Evolutionary conservation across 495 filamentous ascomycete genomes (phyloP).

Genomic region (Penicillium arizonense): DNA sequence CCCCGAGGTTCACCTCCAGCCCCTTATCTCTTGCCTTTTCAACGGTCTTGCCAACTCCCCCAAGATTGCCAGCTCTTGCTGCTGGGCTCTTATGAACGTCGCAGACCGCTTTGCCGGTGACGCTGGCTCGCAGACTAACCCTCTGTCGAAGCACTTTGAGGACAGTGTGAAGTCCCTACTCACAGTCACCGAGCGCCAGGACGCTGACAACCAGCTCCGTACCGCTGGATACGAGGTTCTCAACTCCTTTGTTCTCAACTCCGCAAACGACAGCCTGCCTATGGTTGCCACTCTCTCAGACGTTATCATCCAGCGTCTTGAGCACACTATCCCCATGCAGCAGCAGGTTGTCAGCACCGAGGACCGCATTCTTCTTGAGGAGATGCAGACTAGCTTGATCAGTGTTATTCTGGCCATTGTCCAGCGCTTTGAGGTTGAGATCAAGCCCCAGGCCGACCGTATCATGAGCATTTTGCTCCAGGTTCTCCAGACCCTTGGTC

Average conservation of each 20-base stretch:
- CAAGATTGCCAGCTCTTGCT: constrained; percentile 97
- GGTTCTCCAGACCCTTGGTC: constrained; percentile 70
- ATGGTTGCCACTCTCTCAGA: constrained; percentile 78
- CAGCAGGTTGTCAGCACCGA: constrained; percentile 94
- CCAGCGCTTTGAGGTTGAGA: constrained; percentile 86
- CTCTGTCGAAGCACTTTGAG: constrained; percentile 88
- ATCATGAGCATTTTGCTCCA: constrained; percentile 89
- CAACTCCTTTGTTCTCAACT: constrained; percentile 85
- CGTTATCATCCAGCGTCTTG: constrained; percentile 82
- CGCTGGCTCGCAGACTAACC: constrained; percentile 70
- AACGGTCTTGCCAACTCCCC: constrained; percentile 84
- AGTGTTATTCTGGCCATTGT: constrained; percentile 90
- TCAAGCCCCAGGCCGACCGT: constrained; percentile 83
- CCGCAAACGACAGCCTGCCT: constrained; percentile 79
- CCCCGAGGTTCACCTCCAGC: constrained; percentile 72
- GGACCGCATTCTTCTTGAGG: constrained; percentile 89
- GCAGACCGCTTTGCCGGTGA: constrained; percentile 92
- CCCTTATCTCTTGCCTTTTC: constrained; percentile 85
- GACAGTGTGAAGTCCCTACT: constrained; percentile 84
- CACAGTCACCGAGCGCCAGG: constrained; percentile 75
- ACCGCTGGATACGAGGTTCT: constrained; percentile 98
- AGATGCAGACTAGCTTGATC: constrained; percentile 94
- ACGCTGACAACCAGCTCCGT: constrained; percentile 88
- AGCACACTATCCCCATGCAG: constrained; percentile 89
- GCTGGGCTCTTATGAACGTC: constrained; percentile 98